phyloP scores from a whole-genome alignment of 352 stramenopile genomes.

The Elongisporangium prolatum region DNA sequence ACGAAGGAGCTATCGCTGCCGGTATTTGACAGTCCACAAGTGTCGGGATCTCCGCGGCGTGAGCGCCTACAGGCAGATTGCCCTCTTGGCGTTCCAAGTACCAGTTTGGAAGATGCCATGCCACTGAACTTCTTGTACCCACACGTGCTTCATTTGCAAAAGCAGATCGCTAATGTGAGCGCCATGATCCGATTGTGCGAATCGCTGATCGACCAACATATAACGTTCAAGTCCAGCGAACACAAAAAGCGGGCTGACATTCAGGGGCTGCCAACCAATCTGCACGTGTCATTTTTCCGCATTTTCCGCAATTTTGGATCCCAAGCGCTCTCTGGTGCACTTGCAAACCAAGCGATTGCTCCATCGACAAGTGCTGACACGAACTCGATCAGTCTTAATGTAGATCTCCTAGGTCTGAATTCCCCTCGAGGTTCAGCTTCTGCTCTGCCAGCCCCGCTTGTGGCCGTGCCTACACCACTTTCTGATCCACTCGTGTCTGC shows the following conservation, averaged over 20 bases:
- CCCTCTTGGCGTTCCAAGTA: conserved; percentile 27
- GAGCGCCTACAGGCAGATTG: conserved; percentile 37
- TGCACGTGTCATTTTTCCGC: conserved; percentile 83
- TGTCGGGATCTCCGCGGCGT: conserved; percentile 10
- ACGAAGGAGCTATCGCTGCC: not conserved
- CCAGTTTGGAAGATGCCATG: conserved; percentile 57
- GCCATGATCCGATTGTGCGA: conserved; percentile 68
- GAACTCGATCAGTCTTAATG: not conserved
- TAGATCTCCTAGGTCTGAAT: conserved; percentile 45
- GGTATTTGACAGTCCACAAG: not conserved
- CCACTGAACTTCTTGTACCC: conserved; percentile 67
- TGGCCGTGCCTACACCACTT: conserved; percentile 3
- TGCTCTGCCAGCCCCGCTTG: not conserved
- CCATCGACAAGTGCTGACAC: not conserved
- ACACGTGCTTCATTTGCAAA: conserved; percentile 63
- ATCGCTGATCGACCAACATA: conserved; percentile 57
- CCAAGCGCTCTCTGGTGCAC: conserved; percentile 4
- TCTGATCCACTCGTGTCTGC: conserved; percentile 16
- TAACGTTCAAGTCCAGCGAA: conserved; percentile 82
- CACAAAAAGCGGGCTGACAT: conserved; percentile 81
- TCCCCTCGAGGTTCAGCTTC: conserved; percentile 12
- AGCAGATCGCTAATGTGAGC: conserved; percentile 52
- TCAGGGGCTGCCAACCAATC: conserved; percentile 76
- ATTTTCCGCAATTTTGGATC: conserved; percentile 60
- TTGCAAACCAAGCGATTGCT: not conserved